These are phyloP conservation scores for Gossypium gossypioides DNA, from an alignment of 441 rosid genomes.

Conservation along the genomic window DNA sequence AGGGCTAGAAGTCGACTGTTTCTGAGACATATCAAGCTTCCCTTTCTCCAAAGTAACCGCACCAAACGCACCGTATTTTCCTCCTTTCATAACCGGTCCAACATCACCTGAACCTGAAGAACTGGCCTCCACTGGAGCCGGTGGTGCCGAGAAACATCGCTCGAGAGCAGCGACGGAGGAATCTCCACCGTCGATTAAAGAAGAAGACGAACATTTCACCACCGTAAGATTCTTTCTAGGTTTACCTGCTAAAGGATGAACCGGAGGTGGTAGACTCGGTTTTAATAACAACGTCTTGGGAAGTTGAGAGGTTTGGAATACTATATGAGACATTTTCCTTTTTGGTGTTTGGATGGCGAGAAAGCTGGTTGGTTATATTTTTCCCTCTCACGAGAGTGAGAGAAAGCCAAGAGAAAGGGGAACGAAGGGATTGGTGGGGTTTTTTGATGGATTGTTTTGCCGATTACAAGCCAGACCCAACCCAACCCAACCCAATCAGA, in stretches of 20 bases:
- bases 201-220: conserved; percentile 33
- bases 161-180: conserved; percentile 37
- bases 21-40: conserved; percentile 62
- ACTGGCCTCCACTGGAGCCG: conserved; percentile 21
- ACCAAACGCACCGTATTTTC: conserved; percentile 57
- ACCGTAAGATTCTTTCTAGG: conserved; percentile 24
- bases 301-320: conserved; percentile 31
- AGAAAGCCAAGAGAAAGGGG: conserved; percentile 9
- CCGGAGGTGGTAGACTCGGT: conserved; percentile 28
- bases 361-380: background rate
- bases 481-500: conserved; percentile 23
- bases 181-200: conserved; percentile 32
- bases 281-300: conserved; percentile 29
- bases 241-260: conserved; percentile 18
- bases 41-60: conserved; percentile 85
- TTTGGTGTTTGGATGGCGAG: conserved; percentile 4
- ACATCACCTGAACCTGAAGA: conserved; percentile 26
- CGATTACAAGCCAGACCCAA: conserved; percentile 14
- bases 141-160: conserved; percentile 40
- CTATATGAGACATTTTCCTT: conserved; percentile 36
- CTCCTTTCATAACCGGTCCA: conserved; percentile 67
- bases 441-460: conserved; percentile 19
- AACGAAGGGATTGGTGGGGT: conserved; percentile 10
- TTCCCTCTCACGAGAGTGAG: conserved; percentile 13
- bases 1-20: conserved; percentile 47